phyloP scores from a whole-genome alignment of 495 filamentous ascomycete genomes.

The Rhypophila decipiens region DNA sequence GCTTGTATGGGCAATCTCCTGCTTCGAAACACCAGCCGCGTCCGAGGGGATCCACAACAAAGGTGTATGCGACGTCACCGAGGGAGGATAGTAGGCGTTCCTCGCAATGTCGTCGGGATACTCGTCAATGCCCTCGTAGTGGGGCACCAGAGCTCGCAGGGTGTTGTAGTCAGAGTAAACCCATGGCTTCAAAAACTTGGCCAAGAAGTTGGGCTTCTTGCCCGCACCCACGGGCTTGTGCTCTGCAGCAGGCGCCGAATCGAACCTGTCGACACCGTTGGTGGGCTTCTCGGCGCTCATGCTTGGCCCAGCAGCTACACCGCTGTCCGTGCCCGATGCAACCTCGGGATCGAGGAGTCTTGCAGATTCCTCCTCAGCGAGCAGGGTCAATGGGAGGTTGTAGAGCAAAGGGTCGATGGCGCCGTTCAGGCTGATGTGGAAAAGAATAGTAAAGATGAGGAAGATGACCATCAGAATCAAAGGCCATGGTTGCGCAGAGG shows the following conservation, averaged over 20 bases:
- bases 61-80: slow-evolving; percentile 56
- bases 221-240: slow-evolving; percentile 16
- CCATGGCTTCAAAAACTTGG: slow-evolving; percentile 74
- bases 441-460: slow-evolving; percentile 72
- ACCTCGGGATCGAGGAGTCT: slow-evolving; percentile 31
- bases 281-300: slow-evolving; percentile 20
- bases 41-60: slow-evolving; percentile 84
- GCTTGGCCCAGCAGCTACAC: slow-evolving; percentile 21
- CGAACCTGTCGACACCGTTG: slow-evolving; percentile 25
- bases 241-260: too few relatives aligned
- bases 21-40: slow-evolving; percentile 62
- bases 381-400: slow-evolving; percentile 63
- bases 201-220: slow-evolving; percentile 43
- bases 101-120: slow-evolving; percentile 57
- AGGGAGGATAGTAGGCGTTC: slow-evolving; percentile 74
- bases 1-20: slow-evolving; percentile 68
- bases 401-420: slow-evolving; percentile 75
- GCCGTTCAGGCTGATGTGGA: slow-evolving; percentile 72
- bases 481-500: slow-evolving; percentile 65
- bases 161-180: slow-evolving; percentile 63
- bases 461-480: slow-evolving; percentile 77
- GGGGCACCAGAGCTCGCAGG: slow-evolving; percentile 67
- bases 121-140: slow-evolving; percentile 35
- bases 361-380: slow-evolving; percentile 53
- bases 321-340: slow-evolving; percentile 10